These are phyloP conservation scores for Acmispon strigosus DNA, from an alignment of 306 rosid genomes.

Conservation along the genomic window DNA sequence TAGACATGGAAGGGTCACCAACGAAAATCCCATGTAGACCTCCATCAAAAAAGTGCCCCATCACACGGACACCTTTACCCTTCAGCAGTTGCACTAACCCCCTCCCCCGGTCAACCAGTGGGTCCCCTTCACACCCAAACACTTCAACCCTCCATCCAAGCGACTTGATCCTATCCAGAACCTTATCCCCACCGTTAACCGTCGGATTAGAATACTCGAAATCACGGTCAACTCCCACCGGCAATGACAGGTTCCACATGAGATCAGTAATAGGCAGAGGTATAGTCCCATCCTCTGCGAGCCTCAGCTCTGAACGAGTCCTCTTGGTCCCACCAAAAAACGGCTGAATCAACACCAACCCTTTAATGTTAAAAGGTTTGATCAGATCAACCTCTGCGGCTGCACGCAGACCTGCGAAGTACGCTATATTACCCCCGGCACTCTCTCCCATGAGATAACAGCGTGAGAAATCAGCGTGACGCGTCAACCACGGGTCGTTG, in stretches of 20 bases:
- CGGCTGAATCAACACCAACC: constrained; percentile 44
- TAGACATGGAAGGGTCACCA: constrained; percentile 15
- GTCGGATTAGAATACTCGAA: constrained; percentile 46
- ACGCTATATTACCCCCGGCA: constrained; percentile 51
- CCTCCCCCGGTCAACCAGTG: constrained; percentile 38
- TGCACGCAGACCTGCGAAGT: constrained; percentile 40
- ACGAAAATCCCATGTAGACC: constrained; percentile 36
- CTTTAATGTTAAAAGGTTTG: constrained; percentile 33
- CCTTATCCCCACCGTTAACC: constrained; percentile 16
- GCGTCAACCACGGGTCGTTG: constrained; percentile 34
- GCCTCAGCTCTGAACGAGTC: constrained; percentile 35
- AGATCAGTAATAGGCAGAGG: constrained; percentile 21
- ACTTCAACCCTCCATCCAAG: constrained; percentile 37
- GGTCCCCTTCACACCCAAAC: constrained; percentile 40
- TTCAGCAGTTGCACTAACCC: constrained; percentile 20
- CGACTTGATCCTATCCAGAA: constrained; percentile 11
- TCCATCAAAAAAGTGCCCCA: constrained; percentile 29
- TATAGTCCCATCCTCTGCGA: neutral
- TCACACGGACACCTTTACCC: constrained; percentile 23
- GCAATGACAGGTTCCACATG: constrained; percentile 47
- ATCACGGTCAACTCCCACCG: constrained; percentile 42
- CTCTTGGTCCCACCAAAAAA: constrained; percentile 46
- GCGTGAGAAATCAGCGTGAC: constrained; percentile 38
- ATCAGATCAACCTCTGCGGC: constrained; percentile 18
- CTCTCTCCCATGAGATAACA: constrained; percentile 50